Evolutionary conservation across 441 rosid species (phyloP).

Genomic region (Corymbia citriodora): DNA sequence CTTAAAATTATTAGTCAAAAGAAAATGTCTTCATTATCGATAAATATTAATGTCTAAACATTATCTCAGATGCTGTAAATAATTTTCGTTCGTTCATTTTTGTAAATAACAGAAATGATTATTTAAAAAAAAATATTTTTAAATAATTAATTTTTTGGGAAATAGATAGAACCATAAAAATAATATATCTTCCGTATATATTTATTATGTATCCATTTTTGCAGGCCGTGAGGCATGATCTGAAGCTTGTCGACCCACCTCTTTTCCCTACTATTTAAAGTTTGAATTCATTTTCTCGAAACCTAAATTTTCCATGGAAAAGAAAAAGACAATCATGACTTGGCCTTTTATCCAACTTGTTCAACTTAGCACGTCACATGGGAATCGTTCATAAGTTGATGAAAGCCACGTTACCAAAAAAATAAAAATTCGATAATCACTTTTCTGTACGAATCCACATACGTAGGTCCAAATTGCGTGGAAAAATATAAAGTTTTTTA

Average conservation of each 20-base stretch:
- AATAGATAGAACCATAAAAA: neutral
- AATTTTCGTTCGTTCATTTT: neutral
- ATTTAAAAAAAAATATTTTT: neutral
- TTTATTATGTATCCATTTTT: neutral
- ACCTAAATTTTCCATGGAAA: neutral
- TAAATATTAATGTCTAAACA: neutral
- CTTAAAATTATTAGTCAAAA: neutral
- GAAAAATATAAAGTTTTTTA: neutral
- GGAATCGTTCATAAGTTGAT: neutral
- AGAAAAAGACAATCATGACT: neutral
- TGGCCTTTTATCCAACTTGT: neutral
- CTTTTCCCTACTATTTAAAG: neutral
- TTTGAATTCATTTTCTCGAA: neutral
- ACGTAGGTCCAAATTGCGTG: neutral
- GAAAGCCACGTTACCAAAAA: neutral
- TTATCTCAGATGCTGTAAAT: fast-evolving
- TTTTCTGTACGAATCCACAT: neutral
- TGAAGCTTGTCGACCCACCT: neutral
- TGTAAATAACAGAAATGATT: fast-evolving
- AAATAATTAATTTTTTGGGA: neutral
- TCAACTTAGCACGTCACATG: neutral
- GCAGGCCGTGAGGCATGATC: neutral
- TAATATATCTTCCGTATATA: neutral
- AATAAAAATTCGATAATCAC: neutral
- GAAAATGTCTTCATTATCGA: neutral